phyloP scores from a whole-genome alignment of 345 rosid genomes.

The Gossypium rotundifolium region DNA sequence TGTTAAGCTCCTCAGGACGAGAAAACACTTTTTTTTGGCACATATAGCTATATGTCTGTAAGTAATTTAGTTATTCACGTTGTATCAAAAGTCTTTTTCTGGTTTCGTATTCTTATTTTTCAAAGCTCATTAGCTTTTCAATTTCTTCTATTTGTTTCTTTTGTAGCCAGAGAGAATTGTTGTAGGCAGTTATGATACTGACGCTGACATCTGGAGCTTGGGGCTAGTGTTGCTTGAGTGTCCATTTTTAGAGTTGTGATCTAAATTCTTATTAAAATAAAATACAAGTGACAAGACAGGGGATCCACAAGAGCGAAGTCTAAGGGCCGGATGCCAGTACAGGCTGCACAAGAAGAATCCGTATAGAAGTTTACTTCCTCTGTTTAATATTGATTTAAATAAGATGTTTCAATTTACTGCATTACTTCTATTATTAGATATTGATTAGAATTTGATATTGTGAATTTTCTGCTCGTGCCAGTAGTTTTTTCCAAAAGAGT shows the following conservation, averaged over 20 bases:
- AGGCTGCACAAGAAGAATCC: too few species aligned
- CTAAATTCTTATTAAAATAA: too few species aligned
- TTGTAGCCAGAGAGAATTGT: slow-evolving; percentile 86
- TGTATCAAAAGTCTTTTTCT: background rate
- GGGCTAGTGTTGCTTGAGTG: slow-evolving; percentile 83
- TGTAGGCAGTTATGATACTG: slow-evolving; percentile 45
- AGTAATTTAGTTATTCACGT: slow-evolving; percentile 25
- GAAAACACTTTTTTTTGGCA: slow-evolving; percentile 85
- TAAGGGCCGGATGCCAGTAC: too few species aligned
- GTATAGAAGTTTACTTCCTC: too few species aligned
- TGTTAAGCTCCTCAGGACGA: slow-evolving; percentile 56
- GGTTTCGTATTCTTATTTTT: background rate
- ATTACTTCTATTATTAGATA: too few species aligned
- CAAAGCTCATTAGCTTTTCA: background rate
- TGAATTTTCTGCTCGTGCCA: too few species aligned
- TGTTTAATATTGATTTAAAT: too few species aligned
- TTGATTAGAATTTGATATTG: too few species aligned
- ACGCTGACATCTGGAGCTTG: slow-evolving; percentile 96
- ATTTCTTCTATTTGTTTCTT: background rate
- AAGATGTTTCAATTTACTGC: too few species aligned
- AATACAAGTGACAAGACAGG: too few species aligned
- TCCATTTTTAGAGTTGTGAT: slow-evolving; percentile 16
- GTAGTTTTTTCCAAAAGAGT: too few species aligned
- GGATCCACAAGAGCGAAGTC: too few species aligned
- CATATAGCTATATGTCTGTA: slow-evolving; percentile 89